Evolutionary conservation across 2,329 filamentous ascomycete genomes (phyloP), one percentile per base, ranked within the genome.

Genomic region (Pseudogymnoascus sp.): DNA sequence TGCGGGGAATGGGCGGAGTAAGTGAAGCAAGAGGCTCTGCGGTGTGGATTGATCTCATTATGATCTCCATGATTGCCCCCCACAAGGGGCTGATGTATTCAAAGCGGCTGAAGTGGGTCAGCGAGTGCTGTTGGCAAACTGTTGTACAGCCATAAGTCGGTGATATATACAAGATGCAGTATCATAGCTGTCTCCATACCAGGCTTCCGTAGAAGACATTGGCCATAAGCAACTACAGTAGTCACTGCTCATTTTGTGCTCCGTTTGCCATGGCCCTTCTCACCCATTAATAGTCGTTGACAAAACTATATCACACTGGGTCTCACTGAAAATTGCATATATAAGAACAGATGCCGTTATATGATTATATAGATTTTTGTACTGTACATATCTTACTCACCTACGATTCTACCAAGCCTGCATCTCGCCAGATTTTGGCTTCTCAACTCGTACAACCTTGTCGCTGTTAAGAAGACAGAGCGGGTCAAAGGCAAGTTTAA

Each of bases 401-500:
- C 25, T 61, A 36, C 25, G 5, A 31, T 8, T 65, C 63, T 73
- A 81, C 79, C 79, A 81, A 65, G 75, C 71, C n/a, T 72, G 65
- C 10, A 81, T 73, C 69, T 81, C 74, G 36, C 78, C 81, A 0
- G 76, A 69, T 69, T 78, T 78, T 17, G 81, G 80, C 67, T 76
- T 78, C 74, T 88, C 78, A 69, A 88, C 78, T 62, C 86, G 80
- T 10, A 89, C 75, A 21, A 89, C 80, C 76, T 89, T 89, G 76
- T 89, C 86, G 68, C 82, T 85, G 75, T 89, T 89, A 62, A 74
- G 63, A 17, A 89, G 74, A 67, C 82, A 87, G 33, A 91, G 77
- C 2, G 90, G 90, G 73, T 94, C 91, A 66, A 92, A 88, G 0
- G 90, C 88, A 69, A 85, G 80, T 78, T 94, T 94, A 73, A 93